A percentile compares a stretch with the other conserved stretches of the same genome.
Evolutionary conservation across 441 rosid species (phyloP).

Genomic region (Breynia disticha): DNA sequence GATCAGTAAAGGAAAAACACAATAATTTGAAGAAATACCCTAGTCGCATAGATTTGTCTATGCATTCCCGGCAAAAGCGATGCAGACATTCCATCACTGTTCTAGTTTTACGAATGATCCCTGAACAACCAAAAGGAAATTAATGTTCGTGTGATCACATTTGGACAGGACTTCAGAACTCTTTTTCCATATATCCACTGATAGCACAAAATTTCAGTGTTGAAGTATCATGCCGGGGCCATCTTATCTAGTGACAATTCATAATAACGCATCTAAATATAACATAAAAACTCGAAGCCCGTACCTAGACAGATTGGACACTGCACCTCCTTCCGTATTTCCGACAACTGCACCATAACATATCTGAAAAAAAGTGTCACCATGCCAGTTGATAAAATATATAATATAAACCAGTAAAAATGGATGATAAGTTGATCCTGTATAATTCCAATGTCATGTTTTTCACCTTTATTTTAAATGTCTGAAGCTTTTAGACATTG

Average conservation of each 20-base stretch:
- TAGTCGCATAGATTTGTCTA: conserved; percentile 93
- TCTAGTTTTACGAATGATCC: conserved; percentile 89
- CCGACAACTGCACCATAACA: conserved; percentile 36
- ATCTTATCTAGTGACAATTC: conserved; percentile 1
- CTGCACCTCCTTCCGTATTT: conserved; percentile 64
- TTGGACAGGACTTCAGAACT: too few relatives aligned
- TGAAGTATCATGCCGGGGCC: too few relatives aligned
- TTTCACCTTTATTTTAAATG: background rate
- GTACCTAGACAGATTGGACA: conserved; percentile 79
- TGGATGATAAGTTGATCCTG: conserved; percentile 3
- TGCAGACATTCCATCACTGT: conserved; percentile 97
- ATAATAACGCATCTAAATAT: conserved; percentile 1
- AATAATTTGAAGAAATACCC: conserved; percentile 43
- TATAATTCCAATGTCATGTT: conserved; percentile 2
- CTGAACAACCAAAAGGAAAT: conserved; percentile 26
- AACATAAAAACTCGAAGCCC: conserved; percentile 13
- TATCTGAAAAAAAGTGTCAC: conserved; percentile 35
- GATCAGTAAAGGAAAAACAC: background rate
- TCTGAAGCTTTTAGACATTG: too few relatives aligned
- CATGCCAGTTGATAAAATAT: conserved; percentile 4
- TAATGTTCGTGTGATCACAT: too few relatives aligned
- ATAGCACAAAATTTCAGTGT: too few relatives aligned
- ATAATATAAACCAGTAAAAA: background rate
- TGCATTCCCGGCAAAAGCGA: conserved; percentile 94
- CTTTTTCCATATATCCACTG: too few relatives aligned